These are phyloP conservation scores for Emiliania huxleyi DNA, from an alignment of 78 protist species.

Conservation along the genomic window DNA sequence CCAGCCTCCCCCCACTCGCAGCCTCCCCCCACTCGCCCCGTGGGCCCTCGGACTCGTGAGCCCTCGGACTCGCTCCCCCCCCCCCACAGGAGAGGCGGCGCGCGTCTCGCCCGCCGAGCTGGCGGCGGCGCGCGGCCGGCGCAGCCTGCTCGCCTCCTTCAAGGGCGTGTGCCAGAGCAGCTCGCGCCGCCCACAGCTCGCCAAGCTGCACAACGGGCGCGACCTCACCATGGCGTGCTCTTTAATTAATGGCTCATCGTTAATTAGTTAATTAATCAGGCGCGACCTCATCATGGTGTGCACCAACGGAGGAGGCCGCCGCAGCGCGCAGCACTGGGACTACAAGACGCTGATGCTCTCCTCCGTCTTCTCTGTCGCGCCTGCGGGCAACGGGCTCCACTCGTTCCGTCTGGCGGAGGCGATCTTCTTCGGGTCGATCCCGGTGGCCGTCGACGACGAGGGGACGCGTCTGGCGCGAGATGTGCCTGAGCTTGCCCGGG, in stretches of 20 bases:
- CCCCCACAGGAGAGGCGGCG: no score
- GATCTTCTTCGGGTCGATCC: background rate
- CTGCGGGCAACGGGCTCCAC: slow-evolving; percentile 2
- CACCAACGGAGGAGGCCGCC: background rate
- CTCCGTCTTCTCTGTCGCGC: background rate
- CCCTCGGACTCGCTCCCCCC: no score
- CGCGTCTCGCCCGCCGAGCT: background rate
- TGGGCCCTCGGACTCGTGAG: no score
- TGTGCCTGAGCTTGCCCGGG: no score
- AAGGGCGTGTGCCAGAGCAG: background rate
- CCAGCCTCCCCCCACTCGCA: no score
- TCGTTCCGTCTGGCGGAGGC: background rate
- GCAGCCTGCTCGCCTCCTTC: background rate
- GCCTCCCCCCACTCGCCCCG: no score
- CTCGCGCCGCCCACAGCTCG: background rate
- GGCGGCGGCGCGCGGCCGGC: background rate
- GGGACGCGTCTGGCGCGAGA: no score
- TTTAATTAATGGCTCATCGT: no score
- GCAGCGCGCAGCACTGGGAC: background rate
- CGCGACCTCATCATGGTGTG: background rate
- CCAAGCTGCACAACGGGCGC: background rate
- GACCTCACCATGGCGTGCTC: background rate
- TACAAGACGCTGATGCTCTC: slow-evolving; percentile 20
- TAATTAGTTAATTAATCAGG: no score
- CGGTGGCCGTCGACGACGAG: background rate